These are phyloP conservation scores for Brassica cretica DNA, from an alignment of 345 rosid species.

Conservation along the genomic window DNA sequence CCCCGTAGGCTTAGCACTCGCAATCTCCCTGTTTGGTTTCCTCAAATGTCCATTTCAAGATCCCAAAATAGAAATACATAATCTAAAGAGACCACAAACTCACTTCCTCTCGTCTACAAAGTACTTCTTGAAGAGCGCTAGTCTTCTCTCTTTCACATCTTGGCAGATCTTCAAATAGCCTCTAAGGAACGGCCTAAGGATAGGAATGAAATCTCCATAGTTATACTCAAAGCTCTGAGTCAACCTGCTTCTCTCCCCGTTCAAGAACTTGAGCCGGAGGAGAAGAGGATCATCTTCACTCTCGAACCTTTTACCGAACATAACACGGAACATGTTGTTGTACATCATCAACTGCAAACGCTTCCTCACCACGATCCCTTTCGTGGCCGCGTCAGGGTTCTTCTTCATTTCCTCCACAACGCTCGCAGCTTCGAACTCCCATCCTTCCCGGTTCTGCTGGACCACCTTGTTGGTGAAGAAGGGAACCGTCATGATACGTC, in stretches of 20 bases:
- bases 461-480: constrained; percentile 94
- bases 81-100: constrained; percentile 16
- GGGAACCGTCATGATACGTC: constrained; percentile 99
- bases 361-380: constrained; percentile 67
- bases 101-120: constrained; percentile 55
- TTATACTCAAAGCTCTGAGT: constrained; percentile 97
- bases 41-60: constrained; percentile 15
- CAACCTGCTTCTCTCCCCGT: constrained; percentile 87
- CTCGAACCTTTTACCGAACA: constrained; percentile 89
- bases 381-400: constrained; percentile 62
- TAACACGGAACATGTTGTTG: constrained; percentile 88
- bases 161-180: constrained; percentile 88
- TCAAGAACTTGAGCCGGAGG: constrained; percentile 69
- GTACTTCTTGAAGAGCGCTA: constrained; percentile 81
- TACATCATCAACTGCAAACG: constrained; percentile 96
- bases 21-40: constrained; percentile 55
- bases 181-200: constrained; percentile 85
- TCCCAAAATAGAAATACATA: not conserved
- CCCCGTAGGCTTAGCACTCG: constrained; percentile 59
- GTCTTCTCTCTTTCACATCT: constrained; percentile 74
- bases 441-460: constrained; percentile 63
- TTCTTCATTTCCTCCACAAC: constrained; percentile 81
- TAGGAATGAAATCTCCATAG: constrained; percentile 93
- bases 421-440: constrained; percentile 71
- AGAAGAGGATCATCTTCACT: constrained; percentile 40